Evolutionary conservation across 495 filamentous ascomycete species (phyloP), one percentile per base, ranked within the genome.

Genomic region (Pyrenula aspistea): DNA sequence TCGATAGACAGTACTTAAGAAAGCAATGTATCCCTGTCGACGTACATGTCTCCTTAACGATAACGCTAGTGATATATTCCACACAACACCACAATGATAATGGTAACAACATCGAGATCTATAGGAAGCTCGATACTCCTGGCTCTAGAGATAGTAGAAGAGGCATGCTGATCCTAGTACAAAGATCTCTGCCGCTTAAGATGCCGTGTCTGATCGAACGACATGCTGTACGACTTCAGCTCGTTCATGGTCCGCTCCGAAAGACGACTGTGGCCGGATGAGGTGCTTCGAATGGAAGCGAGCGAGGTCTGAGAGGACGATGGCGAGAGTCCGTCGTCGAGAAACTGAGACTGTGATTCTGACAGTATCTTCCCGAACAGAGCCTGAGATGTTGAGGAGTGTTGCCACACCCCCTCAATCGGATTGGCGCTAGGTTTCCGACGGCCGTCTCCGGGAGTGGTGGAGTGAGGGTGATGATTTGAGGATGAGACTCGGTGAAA

Each of bases 301-400:
- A 96, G 79, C 53, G 89, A 94, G 55, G 87, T 88, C 63, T 89
- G 86, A 4, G 91, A 96, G 24, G 85, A 86, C 24, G 91, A 93
- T 10, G 88, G 85, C 1, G 87, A 88, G 42, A 92, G 76, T 22
- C 66, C 68, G n/a, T 42, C 31, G 15, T 15, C 31, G 31, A 4
- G 8, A 15, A 59, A 63, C 57, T 52, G 60, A 63, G 55, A 61
- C 57, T 36, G 67, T 55, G 62, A 65, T 55, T 54, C 56, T 53
- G 56, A 62, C 55, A 61, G 57, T 58, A 54, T 62, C 59, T 49
- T 72, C 52, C 57, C 70, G 1, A 77, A 72, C 25, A 65, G 53
- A 58, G 69, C 53, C 60, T 25, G 70, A 59, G 62, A 64, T 68
- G 48, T 72, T 69, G 61, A 65, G 61, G 65, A 62, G 61, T 69